Percentiles rank a stretch among this genome's conserved stretches.
Conservation (phyloP, 1,284 basidiomycete genomes). For the Pseudozyma thailandica region DNA sequence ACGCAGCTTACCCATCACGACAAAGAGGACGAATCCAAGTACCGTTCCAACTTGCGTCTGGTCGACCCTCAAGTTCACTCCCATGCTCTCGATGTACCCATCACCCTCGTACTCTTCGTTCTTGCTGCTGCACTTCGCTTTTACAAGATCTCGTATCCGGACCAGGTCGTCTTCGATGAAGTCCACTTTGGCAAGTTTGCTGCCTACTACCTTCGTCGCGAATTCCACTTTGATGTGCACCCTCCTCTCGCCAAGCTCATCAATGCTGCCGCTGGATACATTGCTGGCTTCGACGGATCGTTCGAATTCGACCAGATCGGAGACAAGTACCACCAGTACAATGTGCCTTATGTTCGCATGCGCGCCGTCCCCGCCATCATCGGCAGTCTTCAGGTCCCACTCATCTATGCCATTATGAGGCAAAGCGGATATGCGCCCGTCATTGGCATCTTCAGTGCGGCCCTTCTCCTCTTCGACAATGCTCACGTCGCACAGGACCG, state of each 20-base stretch:
- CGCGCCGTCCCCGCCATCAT: slow-evolving; percentile 89
- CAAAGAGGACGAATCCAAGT: slow-evolving; percentile 16
- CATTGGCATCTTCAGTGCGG: slow-evolving; percentile 86
- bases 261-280: slow-evolving; percentile 87
- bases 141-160: slow-evolving; percentile 54
- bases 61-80: slow-evolving; percentile 27
- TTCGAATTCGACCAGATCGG: slow-evolving; percentile 96
- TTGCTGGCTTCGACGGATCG: slow-evolving; percentile 92
- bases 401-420: slow-evolving; percentile 97
- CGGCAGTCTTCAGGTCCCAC: slow-evolving; percentile 85
- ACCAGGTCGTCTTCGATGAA: slow-evolving; percentile 67
- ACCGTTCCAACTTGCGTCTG: slow-evolving; percentile 3
- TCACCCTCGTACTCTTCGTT: slow-evolving; percentile 44
- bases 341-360: slow-evolving; percentile 95
- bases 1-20: background rate
- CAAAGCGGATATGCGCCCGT: slow-evolving; percentile 93
- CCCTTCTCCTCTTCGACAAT: slow-evolving; percentile 92
- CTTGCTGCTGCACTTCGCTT: slow-evolving; percentile 50
- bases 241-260: slow-evolving; percentile 75
- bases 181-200: slow-evolving; percentile 68
- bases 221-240: slow-evolving; percentile 99
- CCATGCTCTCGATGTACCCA: slow-evolving; percentile 20
- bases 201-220: slow-evolving; percentile 64
- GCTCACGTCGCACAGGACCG: slow-evolving; percentile 95
- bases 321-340: slow-evolving; percentile 84